These are phyloP conservation scores for Russula emetica DNA, from an alignment of 768 basidiomycete species.

Conservation along the genomic window DNA sequence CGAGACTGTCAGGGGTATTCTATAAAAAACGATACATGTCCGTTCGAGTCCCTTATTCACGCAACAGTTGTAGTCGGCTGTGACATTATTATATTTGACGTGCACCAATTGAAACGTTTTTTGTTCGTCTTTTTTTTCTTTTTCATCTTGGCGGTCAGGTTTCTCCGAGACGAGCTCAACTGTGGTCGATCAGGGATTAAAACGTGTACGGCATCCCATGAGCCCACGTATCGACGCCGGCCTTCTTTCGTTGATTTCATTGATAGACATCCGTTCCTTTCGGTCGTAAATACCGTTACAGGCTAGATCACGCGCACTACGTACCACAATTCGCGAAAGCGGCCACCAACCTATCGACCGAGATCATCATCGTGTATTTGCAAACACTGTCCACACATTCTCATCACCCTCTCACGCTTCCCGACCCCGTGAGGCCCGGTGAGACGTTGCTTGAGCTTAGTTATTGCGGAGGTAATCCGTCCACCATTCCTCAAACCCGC, in stretches of 20 bases:
- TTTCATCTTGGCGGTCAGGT: too few relatives aligned
- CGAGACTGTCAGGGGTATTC: too few relatives aligned
- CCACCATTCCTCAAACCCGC: slow-evolving; percentile 88
- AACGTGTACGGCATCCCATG: not conserved
- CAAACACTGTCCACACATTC: not conserved
- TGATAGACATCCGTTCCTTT: too few relatives aligned
- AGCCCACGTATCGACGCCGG: not conserved
- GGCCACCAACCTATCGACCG: not conserved
- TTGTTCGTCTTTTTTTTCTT: too few relatives aligned
- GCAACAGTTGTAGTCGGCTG: too few relatives aligned
- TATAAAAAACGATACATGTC: too few relatives aligned
- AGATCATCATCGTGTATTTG: not conserved
- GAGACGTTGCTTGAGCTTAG: not conserved
- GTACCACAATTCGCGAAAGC: not conserved
- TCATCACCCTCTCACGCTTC: not conserved
- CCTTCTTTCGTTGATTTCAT: not conserved
- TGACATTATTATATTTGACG: too few relatives aligned
- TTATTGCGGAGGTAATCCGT: slow-evolving; percentile 36
- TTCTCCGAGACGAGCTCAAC: too few relatives aligned
- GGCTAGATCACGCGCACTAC: not conserved
- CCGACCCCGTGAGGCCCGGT: not conserved
- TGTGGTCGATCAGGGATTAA: not conserved
- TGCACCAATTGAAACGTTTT: too few relatives aligned
- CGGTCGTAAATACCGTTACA: not conserved
- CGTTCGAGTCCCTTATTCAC: too few relatives aligned